A percentile compares a stretch with the other conserved stretches of the same genome.
These are phyloP conservation scores for Rhamnella rubrinervis DNA, from an alignment of 331 rosid species.

Conservation along the genomic window DNA sequence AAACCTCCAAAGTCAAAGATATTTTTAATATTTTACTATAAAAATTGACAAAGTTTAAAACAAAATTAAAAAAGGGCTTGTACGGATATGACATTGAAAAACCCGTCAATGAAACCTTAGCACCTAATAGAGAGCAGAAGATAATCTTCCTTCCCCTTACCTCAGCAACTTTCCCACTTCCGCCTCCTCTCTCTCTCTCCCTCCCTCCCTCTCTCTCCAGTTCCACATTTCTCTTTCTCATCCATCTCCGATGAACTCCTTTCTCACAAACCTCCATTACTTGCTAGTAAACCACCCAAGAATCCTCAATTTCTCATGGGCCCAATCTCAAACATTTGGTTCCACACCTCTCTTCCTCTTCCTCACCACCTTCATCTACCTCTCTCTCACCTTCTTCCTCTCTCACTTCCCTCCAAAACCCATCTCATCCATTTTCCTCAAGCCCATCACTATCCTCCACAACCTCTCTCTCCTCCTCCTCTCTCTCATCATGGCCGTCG, in stretches of 20 bases:
- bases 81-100: no score
- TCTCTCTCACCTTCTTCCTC: constrained; percentile 11
- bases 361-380: constrained; percentile 3
- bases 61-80: no score
- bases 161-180: not conserved
- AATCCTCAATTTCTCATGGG: constrained; percentile 29
- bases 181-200: not conserved
- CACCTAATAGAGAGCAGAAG: no score
- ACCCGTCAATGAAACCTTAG: no score
- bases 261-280: not conserved
- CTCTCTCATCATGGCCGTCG: constrained; percentile 57
- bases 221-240: no score
- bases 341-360: constrained; percentile 23
- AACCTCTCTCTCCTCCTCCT: constrained; percentile 50
- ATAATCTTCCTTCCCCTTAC: not conserved
- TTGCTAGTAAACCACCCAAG: constrained; percentile 27
- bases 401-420: constrained; percentile 17
- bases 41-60: no score
- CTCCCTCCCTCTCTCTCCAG: not conserved
- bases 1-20: no score
- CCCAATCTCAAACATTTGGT: constrained; percentile 16
- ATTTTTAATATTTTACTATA: no score
- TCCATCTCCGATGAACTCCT: not conserved
- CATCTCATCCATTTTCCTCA: constrained; percentile 31
- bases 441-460: constrained; percentile 51